Evolutionary conservation across 176 grass and related monocot genomes (phyloP), one percentile per base, ranked within the genome.

Genomic region (Carex myosuroides): DNA sequence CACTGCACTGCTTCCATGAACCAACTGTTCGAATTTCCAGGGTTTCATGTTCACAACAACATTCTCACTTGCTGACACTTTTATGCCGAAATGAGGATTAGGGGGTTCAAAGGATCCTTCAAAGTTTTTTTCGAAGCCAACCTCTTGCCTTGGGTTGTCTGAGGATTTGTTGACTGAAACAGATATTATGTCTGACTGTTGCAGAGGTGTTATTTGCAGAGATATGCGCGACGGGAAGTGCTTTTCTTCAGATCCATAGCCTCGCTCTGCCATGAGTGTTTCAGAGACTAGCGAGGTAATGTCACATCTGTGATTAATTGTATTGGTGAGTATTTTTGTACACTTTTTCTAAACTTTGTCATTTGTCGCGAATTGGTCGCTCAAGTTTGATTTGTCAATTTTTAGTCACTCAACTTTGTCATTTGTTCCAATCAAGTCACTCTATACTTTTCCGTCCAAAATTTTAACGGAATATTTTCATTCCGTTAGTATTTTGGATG

Each of bases 11-110:
- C 82, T 86, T 22, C 91, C 93, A 57, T 93, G 86, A 39, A 87
- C 93, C 16, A 84, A 89, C 57, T 95, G 91, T 86, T 99, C 96
- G 70, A 99, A 99, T 70, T 95, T 99, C 96, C 93, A 99, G 26
- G 92, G 96, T 42, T 90, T 93, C 91, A 99, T 90, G 86, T 88
- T 87, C 77, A 95, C 54, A 17, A 93, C 89, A 48, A 95, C 29
- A 42, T 68, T 90, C 81, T 95, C 91, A 16, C 62, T 80, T 41
- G 88, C 37, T 0, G 89, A 90, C 11, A 91, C 58, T 60, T 57
- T 93, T 16, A 99, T 17, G 41, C 93, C 93, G 22, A 99, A 87
- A 52, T 90, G 42, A 73, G 89, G 64, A 61, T 89, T 89, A 39
- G 96, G 89, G 2, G 93, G 91, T 21, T 99, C 89, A 35, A 99